A percentile compares a stretch with the other conserved stretches of the same genome.
These are phyloP conservation scores for Huntiella bhutanensis DNA, from an alignment of 2,329 filamentous ascomycete species.

Conservation along the genomic window DNA sequence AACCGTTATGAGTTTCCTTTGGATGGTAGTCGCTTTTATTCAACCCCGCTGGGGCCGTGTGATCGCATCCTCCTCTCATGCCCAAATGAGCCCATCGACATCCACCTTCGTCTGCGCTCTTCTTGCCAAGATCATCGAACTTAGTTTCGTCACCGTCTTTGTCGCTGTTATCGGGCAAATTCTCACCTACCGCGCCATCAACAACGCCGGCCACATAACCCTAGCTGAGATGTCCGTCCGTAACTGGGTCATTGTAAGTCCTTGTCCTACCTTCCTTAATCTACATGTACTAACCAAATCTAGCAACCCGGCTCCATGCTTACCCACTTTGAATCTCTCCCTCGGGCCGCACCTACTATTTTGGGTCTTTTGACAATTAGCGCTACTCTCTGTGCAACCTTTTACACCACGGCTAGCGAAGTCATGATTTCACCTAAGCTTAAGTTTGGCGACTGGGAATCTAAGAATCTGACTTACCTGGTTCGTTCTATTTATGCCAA, in stretches of 20 bases:
- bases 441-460: slow-evolving; percentile 34
- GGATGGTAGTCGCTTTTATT: slow-evolving; percentile 40
- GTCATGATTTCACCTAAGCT: slow-evolving; percentile 58
- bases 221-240: slow-evolving; percentile 64
- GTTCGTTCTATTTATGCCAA: slow-evolving; percentile 48
- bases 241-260: slow-evolving; percentile 41
- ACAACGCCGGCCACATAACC: slow-evolving; percentile 43
- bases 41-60: slow-evolving; percentile 42
- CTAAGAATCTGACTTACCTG: slow-evolving; percentile 30
- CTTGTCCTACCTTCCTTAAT: slow-evolving; percentile 12
- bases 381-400: slow-evolving; percentile 44
- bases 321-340: slow-evolving; percentile 46
- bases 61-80: slow-evolving; percentile 31
- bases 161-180: slow-evolving; percentile 59
- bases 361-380: slow-evolving; percentile 45
- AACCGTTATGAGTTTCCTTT: slow-evolving; percentile 45
- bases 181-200: slow-evolving; percentile 46
- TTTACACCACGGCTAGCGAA: slow-evolving; percentile 62
- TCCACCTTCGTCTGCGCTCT: slow-evolving; percentile 50
- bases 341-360: slow-evolving; percentile 42
- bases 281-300: background rate
- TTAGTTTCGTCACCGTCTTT: slow-evolving; percentile 61
- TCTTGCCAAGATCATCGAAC: slow-evolving; percentile 57
- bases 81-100: slow-evolving; percentile 36
- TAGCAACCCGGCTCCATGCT: slow-evolving; percentile 52